Base-by-base conservation (phyloP, 768 basidiomycete genomes). In the Amylocystis lapponica region DNA sequence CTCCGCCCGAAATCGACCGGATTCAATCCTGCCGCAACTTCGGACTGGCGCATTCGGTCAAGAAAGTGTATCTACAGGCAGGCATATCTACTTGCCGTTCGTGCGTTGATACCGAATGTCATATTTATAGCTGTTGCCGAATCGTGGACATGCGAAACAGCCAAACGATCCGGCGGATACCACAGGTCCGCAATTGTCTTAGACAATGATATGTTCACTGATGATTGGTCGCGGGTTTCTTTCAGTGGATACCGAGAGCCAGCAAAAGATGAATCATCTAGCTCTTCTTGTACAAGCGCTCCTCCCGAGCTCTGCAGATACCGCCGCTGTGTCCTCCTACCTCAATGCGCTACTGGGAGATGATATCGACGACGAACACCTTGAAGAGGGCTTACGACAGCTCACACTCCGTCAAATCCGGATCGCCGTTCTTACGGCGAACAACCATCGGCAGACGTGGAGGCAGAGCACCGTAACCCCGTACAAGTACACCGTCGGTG, bases 1-100 rank as follows among this genome's bases (percentile, higher is more conserved):
- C 73, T 20, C 60, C 63, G 7, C 65, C 64, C 1, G 65, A 60
- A 3, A 56, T 69, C 23, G 61, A 61, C 19, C 56, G 46, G 5
- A 61, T 63, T 61, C 20, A 56, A 23, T 66, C 69, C 4, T 63
- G 47, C 25, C 56, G 74, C 40, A 75, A 68, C 47, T 75, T 68
- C 46, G 66, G 67, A 8, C 54, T 75, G 16, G 68, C 70, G 1
- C 62, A 69, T 39, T 72, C 66, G 4, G 46, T 74, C 6, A 56
- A 67, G 0, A 56, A 54, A 26, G 50, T 59, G 11, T 65, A 67
- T 40, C 52, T 74, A n/a, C 51, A 57, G 33, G 74, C 71, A 47
- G 38, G 57, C 31, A 14, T 17, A 4, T 10, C n/a, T 12, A 23
- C n/a, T 19, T 11, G 16, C 17, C 23, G 16, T 9, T 6, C n/a